A percentile compares a stretch with the other conserved stretches of the same genome.
Conservation (phyloP, 768 basidiomycete species). For the Mycena filopes region DNA sequence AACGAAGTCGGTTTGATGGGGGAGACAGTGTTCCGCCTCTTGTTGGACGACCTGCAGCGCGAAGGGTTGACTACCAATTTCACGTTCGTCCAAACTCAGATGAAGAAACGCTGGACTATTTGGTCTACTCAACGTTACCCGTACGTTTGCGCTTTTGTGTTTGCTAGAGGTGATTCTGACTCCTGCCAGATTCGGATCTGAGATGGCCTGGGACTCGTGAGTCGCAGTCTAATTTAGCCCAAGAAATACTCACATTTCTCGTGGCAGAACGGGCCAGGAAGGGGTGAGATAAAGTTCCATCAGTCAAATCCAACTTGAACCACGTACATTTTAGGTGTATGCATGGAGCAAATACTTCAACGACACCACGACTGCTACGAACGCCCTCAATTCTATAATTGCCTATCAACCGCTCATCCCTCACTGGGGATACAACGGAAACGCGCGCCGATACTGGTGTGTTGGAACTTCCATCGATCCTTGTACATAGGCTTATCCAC, state of each 20-base stretch:
- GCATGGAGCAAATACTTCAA: conserved; percentile 66
- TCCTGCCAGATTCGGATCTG: conserved; percentile 60
- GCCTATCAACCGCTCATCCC: conserved; percentile 67
- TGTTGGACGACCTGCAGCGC: conserved; percentile 61
- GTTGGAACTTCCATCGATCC: conserved; percentile 19
- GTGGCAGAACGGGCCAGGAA: conserved; percentile 58
- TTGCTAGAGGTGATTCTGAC: conserved; percentile 8
- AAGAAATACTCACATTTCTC: not conserved
- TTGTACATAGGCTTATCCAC: conserved; percentile 14
- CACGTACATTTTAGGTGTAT: conserved; percentile 39
- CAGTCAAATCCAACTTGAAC: not conserved
- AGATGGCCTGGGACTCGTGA: conserved; percentile 65
- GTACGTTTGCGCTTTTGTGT: conserved; percentile 46
- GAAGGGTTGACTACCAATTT: conserved; percentile 62
- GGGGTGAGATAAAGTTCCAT: conserved; percentile 45
- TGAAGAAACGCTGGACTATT: conserved; percentile 53
- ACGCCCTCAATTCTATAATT: conserved; percentile 65
- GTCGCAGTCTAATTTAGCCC: not conserved
- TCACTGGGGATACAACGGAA: conserved; percentile 73
- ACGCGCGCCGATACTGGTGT: conserved; percentile 66
- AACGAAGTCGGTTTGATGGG: conserved; percentile 64
- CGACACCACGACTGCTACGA: conserved; percentile 58
- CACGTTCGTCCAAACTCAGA: conserved; percentile 56
- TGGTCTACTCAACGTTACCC: conserved; percentile 65
- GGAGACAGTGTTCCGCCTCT: conserved; percentile 60